Base-by-base conservation (phyloP, 2,329 filamentous ascomycete species). In the Pseudocercospora fijiensis region DNA sequence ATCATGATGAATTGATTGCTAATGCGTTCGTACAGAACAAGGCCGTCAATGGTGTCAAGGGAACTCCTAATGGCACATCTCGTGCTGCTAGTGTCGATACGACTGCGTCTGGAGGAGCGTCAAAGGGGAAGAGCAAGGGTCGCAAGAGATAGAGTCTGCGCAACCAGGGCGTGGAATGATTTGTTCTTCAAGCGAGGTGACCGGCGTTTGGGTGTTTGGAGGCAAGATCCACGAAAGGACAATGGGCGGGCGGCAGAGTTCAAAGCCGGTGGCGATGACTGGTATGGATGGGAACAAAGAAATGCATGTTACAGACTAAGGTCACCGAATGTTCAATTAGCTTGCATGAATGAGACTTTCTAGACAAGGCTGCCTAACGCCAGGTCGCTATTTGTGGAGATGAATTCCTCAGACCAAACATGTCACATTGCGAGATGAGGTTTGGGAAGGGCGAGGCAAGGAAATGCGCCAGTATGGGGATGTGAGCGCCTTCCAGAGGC, bases 21-120 rank as follows among this genome's bases (percentile, higher is more conserved):
- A 52, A 66, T 59, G 61, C 18, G 49, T 3, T 6, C 4, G 28
- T 30, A 68, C 75, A 98, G 93, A 96, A 97, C 78, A 98, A 98
- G 81, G 88, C 91, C 58, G 85, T 97, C 55, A 95, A 97, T 71
- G 91, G 88, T 53, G 87, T 96, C 74, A 97, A 97, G 78, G 87
- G 85, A 37, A 90, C 86, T 62, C 95, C 92, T 0, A 85, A 89
- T 4, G 84, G 88, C 4, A 90, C 89, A 0, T 97, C 93, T 6
- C 86, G 95, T 67, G 93, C 93, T 16, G 94, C 89, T 4, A 98
- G 95, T 76, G 92, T 97, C 26, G 87, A 86, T 30, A 96, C 93
- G 0, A 91, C 85, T 51, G 84, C 83, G 41, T 90, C 89, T 4
- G 81, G 81, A 58, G 78, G 82, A 11, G 49, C 62, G 30, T 45